Evolutionary conservation across 306 rosid species (phyloP).

Genomic region (Alnus rubra): DNA sequence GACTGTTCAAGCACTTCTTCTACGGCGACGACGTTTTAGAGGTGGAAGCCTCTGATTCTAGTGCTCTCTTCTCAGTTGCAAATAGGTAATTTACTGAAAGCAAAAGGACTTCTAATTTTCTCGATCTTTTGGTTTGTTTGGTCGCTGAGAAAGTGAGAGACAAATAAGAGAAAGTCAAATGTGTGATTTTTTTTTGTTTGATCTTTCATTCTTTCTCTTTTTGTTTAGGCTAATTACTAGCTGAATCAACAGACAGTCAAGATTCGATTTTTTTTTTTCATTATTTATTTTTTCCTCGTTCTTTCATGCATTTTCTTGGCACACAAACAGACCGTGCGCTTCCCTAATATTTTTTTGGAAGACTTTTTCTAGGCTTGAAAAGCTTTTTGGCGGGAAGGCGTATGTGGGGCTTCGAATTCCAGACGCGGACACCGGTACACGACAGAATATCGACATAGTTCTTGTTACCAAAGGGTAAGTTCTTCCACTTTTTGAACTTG

Average conservation of each 20-base stretch:
- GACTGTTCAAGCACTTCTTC: constrained; percentile 48
- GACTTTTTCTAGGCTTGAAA: constrained; percentile 49
- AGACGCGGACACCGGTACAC: constrained; percentile 75
- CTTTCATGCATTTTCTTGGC: not conserved
- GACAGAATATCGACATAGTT: constrained; percentile 73
- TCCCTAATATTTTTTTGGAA: not conserved
- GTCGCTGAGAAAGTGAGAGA: not conserved
- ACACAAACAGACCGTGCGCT: not conserved
- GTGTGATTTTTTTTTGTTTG: not conserved
- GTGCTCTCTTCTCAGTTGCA: constrained; percentile 70
- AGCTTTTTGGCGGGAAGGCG: constrained; percentile 71
- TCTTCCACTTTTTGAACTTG: not conserved
- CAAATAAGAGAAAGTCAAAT: not conserved
- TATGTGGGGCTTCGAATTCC: constrained; percentile 88
- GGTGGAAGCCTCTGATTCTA: constrained; percentile 58
- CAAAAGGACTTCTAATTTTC: not conserved
- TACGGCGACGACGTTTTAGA: constrained; percentile 63
- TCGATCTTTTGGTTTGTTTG: not conserved
- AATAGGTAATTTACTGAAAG: constrained; percentile 37
- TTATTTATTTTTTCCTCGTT: not conserved
- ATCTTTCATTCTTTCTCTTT: not conserved
- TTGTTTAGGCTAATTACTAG: not conserved
- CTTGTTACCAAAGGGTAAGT: constrained; percentile 60
- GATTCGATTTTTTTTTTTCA: not conserved
- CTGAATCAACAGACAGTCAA: not conserved